Evolutionary conservation across 2,329 filamentous ascomycete species (phyloP).

Genomic region (Trichoderma koningii): DNA sequence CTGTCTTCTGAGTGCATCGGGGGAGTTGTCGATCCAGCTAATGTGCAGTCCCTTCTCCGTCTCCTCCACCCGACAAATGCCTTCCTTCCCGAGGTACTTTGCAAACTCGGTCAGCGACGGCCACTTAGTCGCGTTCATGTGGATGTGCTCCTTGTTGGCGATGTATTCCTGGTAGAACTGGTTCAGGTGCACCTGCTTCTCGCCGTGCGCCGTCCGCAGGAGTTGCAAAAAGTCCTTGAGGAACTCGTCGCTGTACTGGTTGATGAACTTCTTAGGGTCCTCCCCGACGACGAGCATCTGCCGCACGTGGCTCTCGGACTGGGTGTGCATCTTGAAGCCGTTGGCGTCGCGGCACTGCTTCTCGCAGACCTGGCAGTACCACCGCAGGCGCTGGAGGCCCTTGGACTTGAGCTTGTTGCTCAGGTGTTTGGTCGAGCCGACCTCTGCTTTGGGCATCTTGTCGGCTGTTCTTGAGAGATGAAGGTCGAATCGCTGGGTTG

Average conservation of each 20-base stretch:
- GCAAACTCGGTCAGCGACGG: conserved; percentile 85
- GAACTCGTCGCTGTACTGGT: conserved; percentile 81
- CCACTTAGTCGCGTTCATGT: conserved; percentile 95
- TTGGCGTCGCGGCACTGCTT: conserved; percentile 72
- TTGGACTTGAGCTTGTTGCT: conserved; percentile 88
- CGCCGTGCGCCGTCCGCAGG: conserved; percentile 80
- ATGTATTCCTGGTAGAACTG: conserved; percentile 97
- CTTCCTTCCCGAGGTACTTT: conserved; percentile 81
- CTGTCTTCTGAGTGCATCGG: conserved; percentile 76
- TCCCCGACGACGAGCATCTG: conserved; percentile 85
- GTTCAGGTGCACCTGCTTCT: conserved; percentile 87
- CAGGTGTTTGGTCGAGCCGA: conserved; percentile 86
- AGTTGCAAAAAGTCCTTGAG: conserved; percentile 75
- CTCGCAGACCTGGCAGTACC: conserved; percentile 87
- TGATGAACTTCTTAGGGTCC: conserved; percentile 80
- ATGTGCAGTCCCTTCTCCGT: conserved; percentile 83
- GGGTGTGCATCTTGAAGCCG: conserved; percentile 85
- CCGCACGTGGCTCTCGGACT: conserved; percentile 84
- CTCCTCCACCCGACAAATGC: conserved; percentile 88
- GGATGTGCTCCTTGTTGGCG: conserved; percentile 79
- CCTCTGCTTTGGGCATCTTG: conserved; percentile 89
- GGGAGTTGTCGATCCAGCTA: conserved; percentile 88
- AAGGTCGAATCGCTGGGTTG: neutral
- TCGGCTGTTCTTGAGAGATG: conserved; percentile 32
- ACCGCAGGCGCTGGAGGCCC: conserved; percentile 76